Evolutionary conservation across 1,139 yeast genomes (phyloP), one percentile per base, ranked within the genome.

Genomic region (Nadsonia starkeyi-henricii): DNA sequence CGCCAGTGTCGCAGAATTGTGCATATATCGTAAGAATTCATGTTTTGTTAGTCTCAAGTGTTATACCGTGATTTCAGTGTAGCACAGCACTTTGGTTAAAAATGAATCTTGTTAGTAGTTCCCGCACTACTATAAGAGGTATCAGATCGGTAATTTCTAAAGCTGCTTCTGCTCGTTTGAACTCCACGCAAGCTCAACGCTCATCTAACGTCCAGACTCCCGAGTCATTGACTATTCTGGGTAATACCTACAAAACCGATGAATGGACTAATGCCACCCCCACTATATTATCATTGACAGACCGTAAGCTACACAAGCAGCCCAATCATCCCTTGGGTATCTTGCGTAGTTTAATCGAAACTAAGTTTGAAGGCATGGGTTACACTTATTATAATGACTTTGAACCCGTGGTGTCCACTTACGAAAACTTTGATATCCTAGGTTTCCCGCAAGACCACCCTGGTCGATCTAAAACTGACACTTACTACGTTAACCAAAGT

Each of bases 361-460:
- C 64, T 18, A 78, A 81, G 54, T 78, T 91, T 59, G 58, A 71
- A 41, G 78, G 75, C 0, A 66, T 80, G 52, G 95, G 91, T 1
- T 84, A 83, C 63, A 82, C 95, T 0, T 79, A 80, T 57, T 88
- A 81, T 66, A 84, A 83, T 60, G 77, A 84, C 52, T 85, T 88
- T 66, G 72, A 75, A 52, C 96, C 98, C 0, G 85, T 78, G 2
- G 98, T 91, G 1, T 73, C 91, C 5, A 82, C 78, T 1, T 77
- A 69, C 58, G 85, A 89, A 59, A 91, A 91, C 63, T 91, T 93
- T 60, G 98, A 91, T 62, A 84, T 83, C 2, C 71, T 91, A 44
- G 96, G 95, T 1, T 91, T 91, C 63, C 95, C 97, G 0, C 63
- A 67, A 44, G 95, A 89, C 61, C 99, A 91, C 61, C 96, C 95